A percentile compares a stretch with the other conserved stretches of the same genome.
Evolutionary conservation across 768 basidiomycete genomes (phyloP).

Genomic region (Porpolomopsis calyptriformis): DNA sequence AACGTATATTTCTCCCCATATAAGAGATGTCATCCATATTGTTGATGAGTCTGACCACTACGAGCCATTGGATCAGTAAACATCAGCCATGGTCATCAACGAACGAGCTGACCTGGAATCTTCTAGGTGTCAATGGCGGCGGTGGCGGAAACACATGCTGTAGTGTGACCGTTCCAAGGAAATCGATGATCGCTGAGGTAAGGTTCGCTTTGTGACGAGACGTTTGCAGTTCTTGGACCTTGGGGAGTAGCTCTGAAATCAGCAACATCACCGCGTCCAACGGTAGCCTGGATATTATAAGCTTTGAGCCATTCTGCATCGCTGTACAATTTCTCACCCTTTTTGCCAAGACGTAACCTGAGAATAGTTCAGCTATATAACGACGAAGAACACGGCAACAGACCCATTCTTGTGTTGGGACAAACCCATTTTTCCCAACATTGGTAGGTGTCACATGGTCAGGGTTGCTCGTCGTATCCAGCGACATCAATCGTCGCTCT

Average conservation of each 20-base stretch:
- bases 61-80: conserved; percentile 7
- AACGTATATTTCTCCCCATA: conserved; percentile 95
- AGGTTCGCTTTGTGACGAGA: conserved; percentile 53
- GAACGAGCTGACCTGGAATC: conserved; percentile 53
- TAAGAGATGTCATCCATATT: conserved; percentile 85
- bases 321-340: conserved; percentile 44
- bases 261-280: conserved; percentile 79
- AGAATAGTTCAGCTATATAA: conserved; percentile 7
- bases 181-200: conserved; percentile 59
- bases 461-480: conserved; percentile 41
- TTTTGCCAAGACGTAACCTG: conserved; percentile 93
- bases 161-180: conserved; percentile 60
- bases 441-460: conserved; percentile 58
- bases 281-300: conserved; percentile 49
- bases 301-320: conserved; percentile 1
- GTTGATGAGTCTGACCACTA: conserved; percentile 91
- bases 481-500: conserved; percentile 50
- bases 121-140: conserved; percentile 54
- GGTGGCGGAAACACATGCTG: conserved; percentile 63
- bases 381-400: conserved; percentile 12
- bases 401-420: conserved; percentile 97
- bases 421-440: conserved; percentile 83
- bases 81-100: conserved; percentile 3
- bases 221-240: conserved; percentile 70
- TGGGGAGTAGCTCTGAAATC: conserved; percentile 81